These are phyloP conservation scores for Candida schatavii DNA, from an alignment of 805 yeast genomes.

Conservation along the genomic window DNA sequence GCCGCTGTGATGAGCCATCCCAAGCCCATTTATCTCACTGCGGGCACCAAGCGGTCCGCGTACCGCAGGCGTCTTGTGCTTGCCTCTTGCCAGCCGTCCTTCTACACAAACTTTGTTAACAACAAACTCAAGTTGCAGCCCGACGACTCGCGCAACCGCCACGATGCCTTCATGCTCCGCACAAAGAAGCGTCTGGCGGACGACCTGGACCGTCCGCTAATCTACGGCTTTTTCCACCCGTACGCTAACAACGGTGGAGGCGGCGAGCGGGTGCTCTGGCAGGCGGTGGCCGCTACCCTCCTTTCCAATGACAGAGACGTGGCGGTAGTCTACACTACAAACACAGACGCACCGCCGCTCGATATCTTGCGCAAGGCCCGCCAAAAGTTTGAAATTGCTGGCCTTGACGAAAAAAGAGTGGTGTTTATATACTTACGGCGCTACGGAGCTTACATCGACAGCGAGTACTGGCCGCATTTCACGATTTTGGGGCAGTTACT, in stretches of 20 bases:
- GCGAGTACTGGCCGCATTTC: constrained; percentile 68
- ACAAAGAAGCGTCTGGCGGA: constrained; percentile 30
- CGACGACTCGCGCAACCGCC: constrained; percentile 21
- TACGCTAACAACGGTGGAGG: constrained; percentile 97
- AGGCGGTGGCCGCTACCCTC: constrained; percentile 76
- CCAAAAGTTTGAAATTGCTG: constrained; percentile 51
- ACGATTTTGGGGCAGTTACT: constrained; percentile 86
- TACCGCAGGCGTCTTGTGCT: constrained; percentile 35
- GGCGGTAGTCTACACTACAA: constrained; percentile 73
- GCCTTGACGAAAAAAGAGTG: constrained; percentile 48
- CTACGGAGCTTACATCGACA: constrained; percentile 60
- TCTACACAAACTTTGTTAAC: constrained; percentile 35
- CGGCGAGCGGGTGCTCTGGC: constrained; percentile 96
- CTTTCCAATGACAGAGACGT: constrained; percentile 45
- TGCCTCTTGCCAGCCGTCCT: constrained; percentile 36
- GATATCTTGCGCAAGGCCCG: constrained; percentile 51
- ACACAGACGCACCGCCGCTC: constrained; percentile 45
- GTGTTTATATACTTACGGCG: constrained; percentile 59
- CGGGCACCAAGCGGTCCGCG: constrained; percentile 37
- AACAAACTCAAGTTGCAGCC: constrained; percentile 35
- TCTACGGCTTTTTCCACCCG: constrained; percentile 93
- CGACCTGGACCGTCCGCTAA: constrained; percentile 38
- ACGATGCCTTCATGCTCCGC: constrained; percentile 19
- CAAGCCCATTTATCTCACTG: constrained; percentile 34
- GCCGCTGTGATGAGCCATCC: constrained; percentile 27